Percentiles rank a stretch among this genome's conserved stretches.
Evolutionary conservation across 768 basidiomycete genomes (phyloP).

Genomic region (Trametes punicea): DNA sequence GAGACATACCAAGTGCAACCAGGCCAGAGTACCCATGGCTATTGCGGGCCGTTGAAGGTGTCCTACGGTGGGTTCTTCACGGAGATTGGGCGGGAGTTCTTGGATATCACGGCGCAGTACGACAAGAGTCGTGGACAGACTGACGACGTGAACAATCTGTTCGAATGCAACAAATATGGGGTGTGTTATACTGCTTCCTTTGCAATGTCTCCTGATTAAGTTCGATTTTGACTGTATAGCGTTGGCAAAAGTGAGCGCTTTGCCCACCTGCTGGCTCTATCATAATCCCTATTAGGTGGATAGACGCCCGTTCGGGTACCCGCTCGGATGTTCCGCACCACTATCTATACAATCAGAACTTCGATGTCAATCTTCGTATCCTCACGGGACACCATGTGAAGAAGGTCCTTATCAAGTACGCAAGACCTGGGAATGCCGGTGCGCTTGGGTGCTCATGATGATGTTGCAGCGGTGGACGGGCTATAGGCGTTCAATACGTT

Average conservation of each 20-base stretch:
- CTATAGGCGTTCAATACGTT: constrained; percentile 38
- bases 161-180: constrained; percentile 25
- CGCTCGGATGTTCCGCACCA: constrained; percentile 55
- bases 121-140: constrained; percentile 21
- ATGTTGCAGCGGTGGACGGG: constrained; percentile 31
- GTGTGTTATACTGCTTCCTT: constrained; percentile 13
- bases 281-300: constrained; percentile 40
- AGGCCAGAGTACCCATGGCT: constrained; percentile 41
- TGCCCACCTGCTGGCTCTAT: neutral
- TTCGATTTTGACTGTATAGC: constrained; percentile 29
- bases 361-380: constrained; percentile 28
- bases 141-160: constrained; percentile 27
- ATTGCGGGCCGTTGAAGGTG: constrained; percentile 41
- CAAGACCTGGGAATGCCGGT: too few relatives aligned
- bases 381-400: constrained; percentile 35
- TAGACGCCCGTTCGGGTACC: constrained; percentile 47
- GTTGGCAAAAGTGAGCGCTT: constrained; percentile 49
- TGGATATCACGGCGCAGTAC: constrained; percentile 24
- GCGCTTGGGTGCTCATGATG: neutral
- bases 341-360: constrained; percentile 35
- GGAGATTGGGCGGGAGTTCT: constrained; percentile 27
- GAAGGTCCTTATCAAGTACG: constrained; percentile 38
- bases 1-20: constrained; percentile 37
- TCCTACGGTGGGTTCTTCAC: constrained; percentile 26
- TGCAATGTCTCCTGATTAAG: neutral